Evolutionary conservation across 2,329 filamentous ascomycete species (phyloP), one percentile per base, ranked within the genome.

Genomic region (Aureobasidium leucospermi): DNA sequence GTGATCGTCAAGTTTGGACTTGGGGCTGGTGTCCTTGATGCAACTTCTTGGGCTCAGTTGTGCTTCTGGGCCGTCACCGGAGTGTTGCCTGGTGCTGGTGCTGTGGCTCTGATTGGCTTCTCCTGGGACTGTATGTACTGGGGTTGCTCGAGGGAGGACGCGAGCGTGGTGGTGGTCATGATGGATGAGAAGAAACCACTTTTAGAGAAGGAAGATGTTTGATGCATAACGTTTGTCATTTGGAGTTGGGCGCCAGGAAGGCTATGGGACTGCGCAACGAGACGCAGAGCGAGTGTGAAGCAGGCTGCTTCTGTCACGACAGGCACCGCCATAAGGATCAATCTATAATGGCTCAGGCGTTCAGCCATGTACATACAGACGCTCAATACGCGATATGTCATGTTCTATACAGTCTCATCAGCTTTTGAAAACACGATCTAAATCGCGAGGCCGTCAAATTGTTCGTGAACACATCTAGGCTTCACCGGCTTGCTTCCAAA

Each of bases 401-500:
- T n/a, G 10, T 13, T 10, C 23, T 41, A 41, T n/a, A 31, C 48
- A 41, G 41, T n/a, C 15, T 23, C 8, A 39, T 41, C 48, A 41
- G 5, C 1, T 41, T 19, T 38, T 31, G 23, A 52, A 7, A 52
- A 5, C 36, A 52, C 31, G 31, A 31, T 52, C 23, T 52, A 52
- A 29, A 16, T 16, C 16, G 16, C 10, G 6, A 10, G 13, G 36
- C 19, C 48, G 36, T 52, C 19, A 41, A 23, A 5, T 29, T 34
- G 9, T 39, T 29, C 48, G n/a, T 41, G 34, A 41, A 31, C 2
- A 39, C 15, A 41, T 34, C 39, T 43, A 55, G 11, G n/a, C 28
- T 41, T 8, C 34, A 23, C 13, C 49, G 19, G 41, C 31, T 16
- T 61, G 61, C 38, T 39, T 42, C 62, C 62, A 63, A 32, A 63